A percentile compares a stretch with the other conserved stretches of the same genome.
phyloP scores from a whole-genome alignment of 768 basidiomycete genomes.

The Collybiopsis luxurians region DNA sequence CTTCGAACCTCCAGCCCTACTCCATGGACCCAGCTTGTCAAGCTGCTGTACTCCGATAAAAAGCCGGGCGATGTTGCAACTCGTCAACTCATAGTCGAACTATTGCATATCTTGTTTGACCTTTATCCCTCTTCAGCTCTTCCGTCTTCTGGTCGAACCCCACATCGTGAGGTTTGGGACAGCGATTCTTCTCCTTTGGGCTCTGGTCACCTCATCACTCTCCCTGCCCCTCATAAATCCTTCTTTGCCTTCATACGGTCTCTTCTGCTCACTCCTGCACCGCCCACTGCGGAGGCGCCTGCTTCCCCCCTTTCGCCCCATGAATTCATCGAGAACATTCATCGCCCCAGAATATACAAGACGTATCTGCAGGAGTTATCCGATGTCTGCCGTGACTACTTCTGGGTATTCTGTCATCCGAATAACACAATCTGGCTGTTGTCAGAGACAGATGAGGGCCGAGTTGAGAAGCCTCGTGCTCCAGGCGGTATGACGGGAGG shows the following conservation, averaged over 20 bases:
- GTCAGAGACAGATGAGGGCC: constrained; percentile 75
- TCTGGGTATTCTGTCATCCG: constrained; percentile 97
- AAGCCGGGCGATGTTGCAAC: constrained; percentile 93
- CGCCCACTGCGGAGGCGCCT: constrained; percentile 61
- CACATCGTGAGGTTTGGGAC: constrained; percentile 58
- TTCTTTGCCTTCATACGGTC: constrained; percentile 74
- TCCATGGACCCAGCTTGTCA: constrained; percentile 81
- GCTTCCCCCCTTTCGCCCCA: constrained; percentile 66
- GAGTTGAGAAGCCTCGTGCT: constrained; percentile 87
- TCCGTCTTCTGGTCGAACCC: constrained; percentile 44
- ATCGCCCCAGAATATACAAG: constrained; percentile 73
- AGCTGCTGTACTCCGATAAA: constrained; percentile 93
- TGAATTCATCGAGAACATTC: constrained; percentile 75
- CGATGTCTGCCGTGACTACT: constrained; percentile 91
- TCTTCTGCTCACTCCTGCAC: constrained; percentile 70
- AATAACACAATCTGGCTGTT: constrained; percentile 91
- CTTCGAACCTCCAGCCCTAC: constrained; percentile 86
- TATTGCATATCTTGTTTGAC: constrained; percentile 85
- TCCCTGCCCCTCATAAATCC: constrained; percentile 72
- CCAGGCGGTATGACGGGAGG: constrained; percentile 99
- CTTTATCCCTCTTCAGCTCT: constrained; percentile 75
- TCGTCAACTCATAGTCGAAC: constrained; percentile 86
- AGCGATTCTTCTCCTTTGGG: constrained; percentile 33
- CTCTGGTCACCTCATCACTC: constrained; percentile 52
- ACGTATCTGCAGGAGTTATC: constrained; percentile 80